phyloP scores from a whole-genome alignment of 2,329 filamentous ascomycete genomes.

The Alternaria longipes region DNA sequence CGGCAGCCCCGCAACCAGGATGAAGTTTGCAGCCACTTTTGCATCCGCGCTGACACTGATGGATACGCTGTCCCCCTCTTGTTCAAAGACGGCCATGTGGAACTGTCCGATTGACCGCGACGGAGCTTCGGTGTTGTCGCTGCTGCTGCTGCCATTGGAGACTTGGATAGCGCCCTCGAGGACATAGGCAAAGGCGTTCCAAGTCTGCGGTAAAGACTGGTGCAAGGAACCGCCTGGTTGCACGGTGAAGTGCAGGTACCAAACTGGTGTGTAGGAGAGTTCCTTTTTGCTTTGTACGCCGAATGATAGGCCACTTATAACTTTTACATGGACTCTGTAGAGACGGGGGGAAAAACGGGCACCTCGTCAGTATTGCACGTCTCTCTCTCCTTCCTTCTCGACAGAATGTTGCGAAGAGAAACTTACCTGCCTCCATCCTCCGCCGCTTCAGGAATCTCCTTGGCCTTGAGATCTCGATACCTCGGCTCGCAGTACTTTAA shows the following conservation, averaged over 20 bases:
- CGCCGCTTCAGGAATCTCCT: background rate
- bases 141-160: background rate
- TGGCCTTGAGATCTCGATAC: background rate
- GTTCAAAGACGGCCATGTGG: background rate
- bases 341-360: rapidly evolving
- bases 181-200: background rate
- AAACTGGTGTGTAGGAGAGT: background rate
- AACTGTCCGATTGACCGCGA: background rate
- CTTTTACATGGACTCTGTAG: background rate
- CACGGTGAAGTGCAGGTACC: background rate
- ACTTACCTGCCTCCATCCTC: background rate
- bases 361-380: no score
- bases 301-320: background rate
- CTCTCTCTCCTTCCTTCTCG: no score
- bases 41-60: background rate
- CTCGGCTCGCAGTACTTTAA: background rate
- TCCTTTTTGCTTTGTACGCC: background rate
- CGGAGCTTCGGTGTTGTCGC: no score
- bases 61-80: background rate
- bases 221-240: background rate
- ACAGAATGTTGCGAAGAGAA: no score
- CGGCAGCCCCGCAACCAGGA: background rate
- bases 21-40: background rate
- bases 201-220: background rate
- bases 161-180: background rate